Conservation (phyloP, 306 rosid genomes). For the Ormosia semicastrata region DNA sequence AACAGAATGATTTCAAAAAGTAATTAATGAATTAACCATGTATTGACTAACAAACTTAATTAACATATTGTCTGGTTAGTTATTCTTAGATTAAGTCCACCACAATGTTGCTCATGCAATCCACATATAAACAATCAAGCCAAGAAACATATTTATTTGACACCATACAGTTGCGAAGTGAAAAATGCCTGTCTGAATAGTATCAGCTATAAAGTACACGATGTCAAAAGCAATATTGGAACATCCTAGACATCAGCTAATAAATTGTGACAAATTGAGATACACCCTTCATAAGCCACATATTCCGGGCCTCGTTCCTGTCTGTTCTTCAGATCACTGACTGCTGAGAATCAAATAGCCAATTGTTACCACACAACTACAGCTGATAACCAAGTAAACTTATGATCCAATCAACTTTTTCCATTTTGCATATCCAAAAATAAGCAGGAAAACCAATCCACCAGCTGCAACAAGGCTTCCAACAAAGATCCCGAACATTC, state of each 20-base stretch:
- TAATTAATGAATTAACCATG: not conserved
- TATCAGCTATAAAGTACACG: not conserved
- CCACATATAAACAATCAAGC: not conserved
- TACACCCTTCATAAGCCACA: not conserved
- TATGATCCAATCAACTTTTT: slow-evolving; percentile 83
- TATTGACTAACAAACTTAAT: no score
- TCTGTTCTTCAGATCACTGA: slow-evolving; percentile 6
- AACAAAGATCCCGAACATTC: slow-evolving; percentile 62
- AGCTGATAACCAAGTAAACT: slow-evolving; percentile 11
- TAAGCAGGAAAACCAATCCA: slow-evolving; percentile 55
- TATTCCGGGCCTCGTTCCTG: not conserved
- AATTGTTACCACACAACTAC: not conserved
- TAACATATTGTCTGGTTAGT: not conserved
- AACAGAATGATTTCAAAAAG: not conserved
- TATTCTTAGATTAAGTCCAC: not conserved
- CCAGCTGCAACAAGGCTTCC: slow-evolving; percentile 42
- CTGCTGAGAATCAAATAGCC: not conserved
- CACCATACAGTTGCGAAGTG: not conserved
- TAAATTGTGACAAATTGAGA: not conserved
- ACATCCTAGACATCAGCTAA: slow-evolving; percentile 12
- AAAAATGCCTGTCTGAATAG: not conserved
- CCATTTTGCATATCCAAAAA: slow-evolving; percentile 91
- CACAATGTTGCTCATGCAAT: not conserved
- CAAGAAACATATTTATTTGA: not conserved
- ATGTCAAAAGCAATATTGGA: not conserved